Evolutionary conservation across 352 stramenopile species (phyloP).

Genomic region (Achlya hypogyna): DNA sequence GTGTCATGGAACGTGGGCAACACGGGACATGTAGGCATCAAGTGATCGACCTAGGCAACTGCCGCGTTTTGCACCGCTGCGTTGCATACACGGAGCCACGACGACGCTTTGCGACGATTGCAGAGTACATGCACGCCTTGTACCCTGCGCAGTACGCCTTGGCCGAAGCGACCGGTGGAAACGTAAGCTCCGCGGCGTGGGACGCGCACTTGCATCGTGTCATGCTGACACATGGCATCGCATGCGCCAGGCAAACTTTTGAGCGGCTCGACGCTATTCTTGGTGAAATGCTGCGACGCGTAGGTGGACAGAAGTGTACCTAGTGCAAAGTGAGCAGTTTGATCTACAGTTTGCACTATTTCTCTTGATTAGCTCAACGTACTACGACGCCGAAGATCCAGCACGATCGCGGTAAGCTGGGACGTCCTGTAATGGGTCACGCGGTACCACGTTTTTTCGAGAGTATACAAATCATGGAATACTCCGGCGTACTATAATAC

Average conservation of each 20-base stretch:
- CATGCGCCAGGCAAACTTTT: neutral
- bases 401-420: too few species aligned
- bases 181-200: neutral
- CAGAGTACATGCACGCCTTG: neutral
- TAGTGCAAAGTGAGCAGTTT: too few species aligned
- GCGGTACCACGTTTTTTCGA: too few species aligned
- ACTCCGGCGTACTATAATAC: too few species aligned
- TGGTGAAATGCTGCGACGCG: neutral
- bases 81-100: neutral
- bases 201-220: neutral
- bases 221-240: slow-evolving; percentile 1
- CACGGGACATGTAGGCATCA: neutral
- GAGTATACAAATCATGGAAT: too few species aligned
- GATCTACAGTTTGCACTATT: too few species aligned
- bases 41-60: neutral
- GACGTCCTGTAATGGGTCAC: too few species aligned
- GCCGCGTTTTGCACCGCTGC: neutral
- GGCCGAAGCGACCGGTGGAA: neutral
- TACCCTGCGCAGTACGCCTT: neutral
- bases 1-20: too few species aligned
- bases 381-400: too few species aligned
- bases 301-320: too few species aligned
- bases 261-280: neutral
- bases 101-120: neutral
- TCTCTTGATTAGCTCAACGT: too few species aligned